A percentile compares a stretch with the other conserved stretches of the same genome.
phyloP scores from a whole-genome alignment of 495 filamentous ascomycete genomes.

The Penicillium verhagenii region DNA sequence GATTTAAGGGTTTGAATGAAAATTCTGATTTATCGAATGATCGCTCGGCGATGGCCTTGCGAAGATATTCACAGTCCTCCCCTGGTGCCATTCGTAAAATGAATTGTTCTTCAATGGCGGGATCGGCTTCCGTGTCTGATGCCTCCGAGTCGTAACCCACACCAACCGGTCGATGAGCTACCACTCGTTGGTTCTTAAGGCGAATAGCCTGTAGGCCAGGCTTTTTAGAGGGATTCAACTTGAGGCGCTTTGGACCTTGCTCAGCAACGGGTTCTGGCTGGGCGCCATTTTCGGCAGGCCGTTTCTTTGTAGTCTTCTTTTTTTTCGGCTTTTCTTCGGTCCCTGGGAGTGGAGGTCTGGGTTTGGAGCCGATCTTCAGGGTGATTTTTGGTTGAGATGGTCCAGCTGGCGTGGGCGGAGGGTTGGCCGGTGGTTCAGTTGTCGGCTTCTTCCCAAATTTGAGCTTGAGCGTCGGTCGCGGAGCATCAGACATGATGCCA shows the following conservation, averaged over 20 bases:
- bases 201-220: slow-evolving; percentile 47
- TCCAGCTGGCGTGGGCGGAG: slow-evolving; percentile 31
- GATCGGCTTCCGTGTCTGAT: slow-evolving; percentile 83
- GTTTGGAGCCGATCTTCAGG: slow-evolving; percentile 47
- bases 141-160: slow-evolving; percentile 98
- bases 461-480: slow-evolving; percentile 50
- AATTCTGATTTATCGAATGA: slow-evolving; percentile 69
- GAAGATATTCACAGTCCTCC: slow-evolving; percentile 78
- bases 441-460: slow-evolving; percentile 44
- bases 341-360: slow-evolving; percentile 27
- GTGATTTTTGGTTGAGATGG: slow-evolving; percentile 47
- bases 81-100: slow-evolving; percentile 86
- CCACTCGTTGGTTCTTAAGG: slow-evolving; percentile 59
- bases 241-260: slow-evolving; percentile 43
- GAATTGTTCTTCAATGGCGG: slow-evolving; percentile 82
- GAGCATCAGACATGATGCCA: slow-evolving; percentile 37
- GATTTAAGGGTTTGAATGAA: slow-evolving; percentile 72
- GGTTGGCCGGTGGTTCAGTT: slow-evolving; percentile 23
- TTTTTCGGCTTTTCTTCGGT: slow-evolving; percentile 37
- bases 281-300: slow-evolving; percentile 34
- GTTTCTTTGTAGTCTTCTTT: slow-evolving; percentile 51
- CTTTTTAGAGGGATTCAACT: slow-evolving; percentile 45
- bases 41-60: slow-evolving; percentile 65
- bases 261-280: slow-evolving; percentile 25
- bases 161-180: slow-evolving; percentile 62